phyloP scores from a whole-genome alignment of 306 rosid genomes.

The Sindora glabra region DNA sequence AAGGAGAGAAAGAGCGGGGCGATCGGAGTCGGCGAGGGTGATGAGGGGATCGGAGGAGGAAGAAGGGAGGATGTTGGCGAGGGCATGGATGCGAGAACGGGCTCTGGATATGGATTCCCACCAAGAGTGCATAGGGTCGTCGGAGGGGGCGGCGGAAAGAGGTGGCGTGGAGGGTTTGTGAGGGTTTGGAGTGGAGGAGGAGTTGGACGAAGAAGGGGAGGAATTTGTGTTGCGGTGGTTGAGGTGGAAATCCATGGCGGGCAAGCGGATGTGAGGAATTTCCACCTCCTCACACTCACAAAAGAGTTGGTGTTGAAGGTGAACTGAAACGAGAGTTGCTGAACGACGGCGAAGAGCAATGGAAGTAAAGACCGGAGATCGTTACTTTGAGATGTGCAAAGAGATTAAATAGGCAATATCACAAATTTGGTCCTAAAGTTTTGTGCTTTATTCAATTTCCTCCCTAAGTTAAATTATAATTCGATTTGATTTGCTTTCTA shows the following conservation, averaged over 20 bases:
- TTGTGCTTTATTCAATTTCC: too few species aligned
- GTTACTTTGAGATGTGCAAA: too few species aligned
- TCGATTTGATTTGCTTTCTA: too few species aligned
- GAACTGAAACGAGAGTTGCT: too few species aligned
- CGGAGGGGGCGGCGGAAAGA: slow-evolving; percentile 8
- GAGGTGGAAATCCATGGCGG: slow-evolving; percentile 46
- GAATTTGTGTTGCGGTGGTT: slow-evolving; percentile 34
- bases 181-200: slow-evolving; percentile 3
- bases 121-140: slow-evolving; percentile 89
- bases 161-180: not conserved
- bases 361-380: too few species aligned
- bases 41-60: slow-evolving; percentile 34
- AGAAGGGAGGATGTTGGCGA: slow-evolving; percentile 44
- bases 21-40: slow-evolving; percentile 89
- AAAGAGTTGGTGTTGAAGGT: too few species aligned
- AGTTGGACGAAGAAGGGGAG: slow-evolving; percentile 18
- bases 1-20: slow-evolving; percentile 89
- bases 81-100: slow-evolving; percentile 82
- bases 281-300: too few species aligned
- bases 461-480: too few species aligned
- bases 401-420: too few species aligned
- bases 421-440: too few species aligned
- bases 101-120: slow-evolving; percentile 95
- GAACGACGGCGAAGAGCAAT: too few species aligned
- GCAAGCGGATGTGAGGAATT: not conserved